Evolutionary conservation across 106 monocot genomes (phyloP).

Genomic region (Dioscorea alata): DNA sequence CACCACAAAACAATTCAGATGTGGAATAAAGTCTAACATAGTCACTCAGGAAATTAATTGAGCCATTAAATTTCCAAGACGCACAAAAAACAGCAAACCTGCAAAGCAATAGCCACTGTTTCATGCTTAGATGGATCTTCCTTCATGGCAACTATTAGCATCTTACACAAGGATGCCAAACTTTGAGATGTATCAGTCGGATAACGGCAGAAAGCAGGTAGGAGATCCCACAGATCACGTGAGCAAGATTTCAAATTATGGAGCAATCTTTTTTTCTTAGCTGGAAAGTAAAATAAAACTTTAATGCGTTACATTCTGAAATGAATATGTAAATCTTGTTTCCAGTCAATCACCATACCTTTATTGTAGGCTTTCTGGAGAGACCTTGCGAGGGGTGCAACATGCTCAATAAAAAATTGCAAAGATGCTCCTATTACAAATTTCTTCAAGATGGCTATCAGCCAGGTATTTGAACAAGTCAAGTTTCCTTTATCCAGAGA

Average conservation of each 20-base stretch:
- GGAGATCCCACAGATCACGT: constrained; percentile 63
- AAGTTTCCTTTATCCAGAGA: constrained; percentile 30
- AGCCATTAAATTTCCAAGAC: neutral
- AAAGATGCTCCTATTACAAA: constrained; percentile 60
- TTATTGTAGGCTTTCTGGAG: constrained; percentile 28
- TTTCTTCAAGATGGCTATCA: constrained; percentile 79
- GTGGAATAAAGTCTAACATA: neutral
- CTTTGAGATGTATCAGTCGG: constrained; percentile 46
- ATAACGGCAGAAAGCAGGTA: constrained; percentile 82
- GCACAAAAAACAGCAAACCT: constrained; percentile 36
- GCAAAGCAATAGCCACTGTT: constrained; percentile 42
- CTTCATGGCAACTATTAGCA: constrained; percentile 32
- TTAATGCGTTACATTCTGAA: neutral
- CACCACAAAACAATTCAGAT: neutral
- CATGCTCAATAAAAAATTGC: constrained; percentile 60
- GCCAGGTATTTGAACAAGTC: constrained; percentile 74
- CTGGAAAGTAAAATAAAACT: constrained; percentile 30
- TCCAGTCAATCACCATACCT: constrained; percentile 29
- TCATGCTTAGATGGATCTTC: constrained; percentile 52
- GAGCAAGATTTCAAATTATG: constrained; percentile 27
- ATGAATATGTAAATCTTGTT: neutral
- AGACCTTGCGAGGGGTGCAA: constrained; percentile 49
- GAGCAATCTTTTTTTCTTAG: constrained; percentile 19
- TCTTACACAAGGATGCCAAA: constrained; percentile 45
- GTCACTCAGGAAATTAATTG: neutral